These are phyloP conservation scores for Porphyridium purpureum DNA, from an alignment of 23 red algal species.

Conservation along the genomic window DNA sequence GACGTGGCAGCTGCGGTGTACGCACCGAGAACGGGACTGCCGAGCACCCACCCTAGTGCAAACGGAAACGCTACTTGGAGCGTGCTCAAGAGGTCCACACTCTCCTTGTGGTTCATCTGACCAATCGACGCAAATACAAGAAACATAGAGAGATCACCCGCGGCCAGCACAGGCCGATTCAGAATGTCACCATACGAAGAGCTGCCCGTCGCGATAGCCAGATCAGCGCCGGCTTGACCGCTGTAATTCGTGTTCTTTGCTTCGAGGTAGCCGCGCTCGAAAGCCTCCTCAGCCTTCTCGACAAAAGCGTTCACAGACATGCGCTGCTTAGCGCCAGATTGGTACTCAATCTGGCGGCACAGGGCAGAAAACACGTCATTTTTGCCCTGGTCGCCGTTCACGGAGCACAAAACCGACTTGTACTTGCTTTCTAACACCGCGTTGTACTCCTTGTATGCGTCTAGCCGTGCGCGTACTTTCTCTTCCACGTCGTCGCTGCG, in stretches of 20 bases:
- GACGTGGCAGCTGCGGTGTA: conserved; percentile 30
- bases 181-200: conserved; percentile 32
- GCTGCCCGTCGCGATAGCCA: conserved; percentile 8
- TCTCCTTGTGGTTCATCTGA: conserved; percentile 6
- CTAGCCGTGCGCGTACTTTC: conserved; percentile 21
- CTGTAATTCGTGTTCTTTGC: conserved; percentile 57
- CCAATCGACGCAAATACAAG: conserved; percentile 41
- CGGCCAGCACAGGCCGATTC: conserved; percentile 25
- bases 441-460: conserved; percentile 11
- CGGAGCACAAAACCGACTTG: conserved; percentile 15
- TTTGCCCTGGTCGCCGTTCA: conserved; percentile 67
- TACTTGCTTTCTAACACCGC: conserved; percentile 59
- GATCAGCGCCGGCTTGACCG: conserved; percentile 29
- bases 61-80: conserved; percentile 55
- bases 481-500: conserved; percentile 85
- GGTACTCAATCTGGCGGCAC: conserved; percentile 28
- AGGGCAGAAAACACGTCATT: conserved; percentile 54
- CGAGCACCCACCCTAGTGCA: conserved; percentile 39
- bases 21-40: conserved; percentile 36
- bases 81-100: conserved; percentile 9
- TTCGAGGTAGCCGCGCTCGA: conserved; percentile 19
- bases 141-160: conserved; percentile 35
- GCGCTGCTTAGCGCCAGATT: conserved; percentile 1
- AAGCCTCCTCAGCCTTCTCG: conserved; percentile 35
- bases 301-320: conserved; percentile 65